Conservation (phyloP, 306 rosid species). For the Prunus padus region DNA sequence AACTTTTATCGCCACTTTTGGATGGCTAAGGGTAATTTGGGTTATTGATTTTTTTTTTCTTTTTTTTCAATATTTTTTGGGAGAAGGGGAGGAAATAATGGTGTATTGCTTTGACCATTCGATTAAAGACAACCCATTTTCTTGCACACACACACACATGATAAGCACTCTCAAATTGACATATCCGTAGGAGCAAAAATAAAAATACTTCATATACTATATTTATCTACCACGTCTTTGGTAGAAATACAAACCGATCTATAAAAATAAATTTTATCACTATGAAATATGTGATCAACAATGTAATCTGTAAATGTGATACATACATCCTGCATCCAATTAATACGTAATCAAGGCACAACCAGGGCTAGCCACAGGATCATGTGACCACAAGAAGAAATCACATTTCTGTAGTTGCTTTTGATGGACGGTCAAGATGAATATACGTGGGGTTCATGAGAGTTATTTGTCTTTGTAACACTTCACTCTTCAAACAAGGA, state of each 20-base stretch:
- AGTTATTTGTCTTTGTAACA: slow-evolving; percentile 18
- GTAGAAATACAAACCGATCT: too few relatives aligned
- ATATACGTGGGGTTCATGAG: slow-evolving; percentile 32
- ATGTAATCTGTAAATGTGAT: too few relatives aligned
- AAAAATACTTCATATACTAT: not conserved
- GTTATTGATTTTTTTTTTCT: not conserved
- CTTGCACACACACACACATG: not conserved
- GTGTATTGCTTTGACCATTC: slow-evolving; percentile 13
- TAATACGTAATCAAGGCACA: too few relatives aligned
- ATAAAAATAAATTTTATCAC: too few relatives aligned
- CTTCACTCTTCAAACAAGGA: slow-evolving; percentile 13
- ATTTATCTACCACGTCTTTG: too few relatives aligned
- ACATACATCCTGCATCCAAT: too few relatives aligned
- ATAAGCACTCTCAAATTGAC: not conserved
- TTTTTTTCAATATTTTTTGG: too few relatives aligned
- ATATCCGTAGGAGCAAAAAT: not conserved
- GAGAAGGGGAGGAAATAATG: too few relatives aligned
- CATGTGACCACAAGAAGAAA: not conserved
- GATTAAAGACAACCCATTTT: slow-evolving; percentile 14
- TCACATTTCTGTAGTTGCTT: not conserved
- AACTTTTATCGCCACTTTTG: not conserved
- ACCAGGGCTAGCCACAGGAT: too few relatives aligned
- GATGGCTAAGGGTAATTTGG: not conserved
- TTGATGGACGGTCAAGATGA: slow-evolving; percentile 18
- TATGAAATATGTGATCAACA: too few relatives aligned